Evolutionary conservation across 2,329 filamentous ascomycete genomes (phyloP).

Genomic region (Claviceps africana): DNA sequence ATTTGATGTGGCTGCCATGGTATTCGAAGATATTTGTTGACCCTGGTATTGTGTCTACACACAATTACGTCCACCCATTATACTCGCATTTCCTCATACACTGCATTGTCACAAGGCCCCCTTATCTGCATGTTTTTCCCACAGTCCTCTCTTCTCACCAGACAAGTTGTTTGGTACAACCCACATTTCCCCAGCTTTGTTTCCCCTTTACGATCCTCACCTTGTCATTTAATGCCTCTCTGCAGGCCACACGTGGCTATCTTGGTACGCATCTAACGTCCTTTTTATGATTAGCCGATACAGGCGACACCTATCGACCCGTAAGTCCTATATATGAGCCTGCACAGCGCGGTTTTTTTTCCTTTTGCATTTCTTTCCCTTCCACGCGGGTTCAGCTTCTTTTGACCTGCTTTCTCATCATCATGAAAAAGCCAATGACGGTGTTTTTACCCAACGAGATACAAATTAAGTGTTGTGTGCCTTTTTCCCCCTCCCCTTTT

Average conservation of each 20-base stretch:
- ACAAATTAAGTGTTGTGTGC: neutral
- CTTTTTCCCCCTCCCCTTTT: neutral
- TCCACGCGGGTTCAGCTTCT: neutral
- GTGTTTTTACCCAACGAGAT: neutral
- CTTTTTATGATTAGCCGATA: conserved; percentile 35
- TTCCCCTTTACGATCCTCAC: conserved; percentile 2
- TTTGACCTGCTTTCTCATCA: neutral
- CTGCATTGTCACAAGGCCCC: conserved; percentile 6
- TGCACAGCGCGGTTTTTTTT: neutral
- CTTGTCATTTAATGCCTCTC: conserved; percentile 1
- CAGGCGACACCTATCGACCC: conserved; percentile 47
- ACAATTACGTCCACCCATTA: neutral
- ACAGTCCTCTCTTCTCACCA: conserved; percentile 1
- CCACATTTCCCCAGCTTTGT: conserved; percentile 9
- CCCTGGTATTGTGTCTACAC: neutral
- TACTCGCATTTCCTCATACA: conserved; percentile 5
- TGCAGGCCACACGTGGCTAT: conserved; percentile 4
- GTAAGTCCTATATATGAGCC: conserved; percentile 26
- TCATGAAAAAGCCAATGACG: neutral
- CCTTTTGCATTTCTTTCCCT: conserved; percentile 1
- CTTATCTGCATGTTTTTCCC: conserved; percentile 6
- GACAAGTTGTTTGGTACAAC: conserved; percentile 9
- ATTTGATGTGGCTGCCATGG: neutral
- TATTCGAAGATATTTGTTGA: neutral
- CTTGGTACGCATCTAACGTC: conserved; percentile 24